phyloP scores from a whole-genome alignment of 768 basidiomycete genomes.

The Russula sp. region DNA sequence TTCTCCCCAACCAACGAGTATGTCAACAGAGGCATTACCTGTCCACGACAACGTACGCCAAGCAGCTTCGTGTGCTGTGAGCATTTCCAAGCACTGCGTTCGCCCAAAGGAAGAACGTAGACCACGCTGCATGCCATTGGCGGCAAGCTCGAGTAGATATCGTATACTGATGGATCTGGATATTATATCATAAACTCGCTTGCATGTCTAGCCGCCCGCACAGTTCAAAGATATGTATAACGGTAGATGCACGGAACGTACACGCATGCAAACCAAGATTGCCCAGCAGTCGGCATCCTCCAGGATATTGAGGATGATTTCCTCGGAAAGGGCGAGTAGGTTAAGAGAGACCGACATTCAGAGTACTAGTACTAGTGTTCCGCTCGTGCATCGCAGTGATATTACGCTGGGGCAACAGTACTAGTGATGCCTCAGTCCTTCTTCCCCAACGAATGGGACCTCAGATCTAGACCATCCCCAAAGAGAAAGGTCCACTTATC shows the following conservation, averaged over 20 bases:
- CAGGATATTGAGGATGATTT: conserved; percentile 9
- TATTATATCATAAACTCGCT: conserved; percentile 1
- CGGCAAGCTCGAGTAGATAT: conserved; percentile 14
- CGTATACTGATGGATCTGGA: conserved; percentile 10
- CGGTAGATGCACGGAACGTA: background rate
- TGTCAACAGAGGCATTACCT: background rate
- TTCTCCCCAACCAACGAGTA: conserved; percentile 8
- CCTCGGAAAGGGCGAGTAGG: conserved; percentile 1
- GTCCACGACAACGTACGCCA: conserved; percentile 13
- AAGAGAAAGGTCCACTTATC: background rate
- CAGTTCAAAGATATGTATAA: background rate
- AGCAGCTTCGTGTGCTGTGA: conserved; percentile 3
- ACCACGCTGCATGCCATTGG: conserved; percentile 14
- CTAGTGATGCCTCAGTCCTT: background rate
- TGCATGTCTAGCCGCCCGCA: background rate
- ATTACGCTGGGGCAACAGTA: background rate
- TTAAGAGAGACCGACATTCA: background rate
- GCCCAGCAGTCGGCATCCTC: background rate
- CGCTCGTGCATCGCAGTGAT: background rate
- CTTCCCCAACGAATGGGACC: conserved; percentile 5
- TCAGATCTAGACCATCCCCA: background rate
- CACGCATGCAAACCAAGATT: conserved; percentile 10
- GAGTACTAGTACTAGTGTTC: too few relatives aligned
- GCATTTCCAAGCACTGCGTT: conserved; percentile 10
- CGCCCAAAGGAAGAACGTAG: conserved; percentile 3